Evolutionary conservation across 345 rosid species (phyloP).

Genomic region (Eucalyptus regnans): DNA sequence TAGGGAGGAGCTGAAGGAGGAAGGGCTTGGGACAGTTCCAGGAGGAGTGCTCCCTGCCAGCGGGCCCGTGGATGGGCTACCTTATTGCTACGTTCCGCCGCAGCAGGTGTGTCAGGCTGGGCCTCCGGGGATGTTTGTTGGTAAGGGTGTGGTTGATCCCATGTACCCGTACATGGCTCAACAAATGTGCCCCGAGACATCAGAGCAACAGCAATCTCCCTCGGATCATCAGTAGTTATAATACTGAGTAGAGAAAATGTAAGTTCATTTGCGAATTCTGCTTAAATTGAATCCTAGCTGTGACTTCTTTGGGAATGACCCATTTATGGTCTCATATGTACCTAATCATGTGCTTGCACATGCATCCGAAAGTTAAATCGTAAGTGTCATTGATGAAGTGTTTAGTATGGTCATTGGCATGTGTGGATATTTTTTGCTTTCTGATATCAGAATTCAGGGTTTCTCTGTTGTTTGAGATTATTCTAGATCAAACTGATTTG

Average conservation of each 20-base stretch:
- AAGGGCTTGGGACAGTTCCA: constrained; percentile 55
- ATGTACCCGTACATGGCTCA: constrained; percentile 60
- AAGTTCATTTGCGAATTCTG: not conserved
- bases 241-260: not conserved
- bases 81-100: constrained; percentile 72
- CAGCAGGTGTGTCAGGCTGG: constrained; percentile 46
- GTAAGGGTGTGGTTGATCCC: constrained; percentile 66
- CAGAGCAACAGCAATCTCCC: constrained; percentile 70
- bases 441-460: not conserved
- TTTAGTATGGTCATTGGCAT: not conserved
- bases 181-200: constrained; percentile 65
- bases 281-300: not conserved
- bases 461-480: not conserved
- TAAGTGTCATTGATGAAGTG: not conserved
- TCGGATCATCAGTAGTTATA: constrained; percentile 25
- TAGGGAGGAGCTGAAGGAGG: constrained; percentile 84
- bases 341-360: not conserved
- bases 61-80: constrained; percentile 56
- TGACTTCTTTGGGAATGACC: not conserved
- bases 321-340: not conserved
- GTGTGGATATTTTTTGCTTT: not conserved
- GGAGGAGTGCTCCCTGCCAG: constrained; percentile 44
- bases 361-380: not conserved
- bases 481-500: not conserved
- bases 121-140: constrained; percentile 77